Conservation (phyloP, 768 basidiomycete genomes). For the Hysterangium stoloniferum region DNA sequence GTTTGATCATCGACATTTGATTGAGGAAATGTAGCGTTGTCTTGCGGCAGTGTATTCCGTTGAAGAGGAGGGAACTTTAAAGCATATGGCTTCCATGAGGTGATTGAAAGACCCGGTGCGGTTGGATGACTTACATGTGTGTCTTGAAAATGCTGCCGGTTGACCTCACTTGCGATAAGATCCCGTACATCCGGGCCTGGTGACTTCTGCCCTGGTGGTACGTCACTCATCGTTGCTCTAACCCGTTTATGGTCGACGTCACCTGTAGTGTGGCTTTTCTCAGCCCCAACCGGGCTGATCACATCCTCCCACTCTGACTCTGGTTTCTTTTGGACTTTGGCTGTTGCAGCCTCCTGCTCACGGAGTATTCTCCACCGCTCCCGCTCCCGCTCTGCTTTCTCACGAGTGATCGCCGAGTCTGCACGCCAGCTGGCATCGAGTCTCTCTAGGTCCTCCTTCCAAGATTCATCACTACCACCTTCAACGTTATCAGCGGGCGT, state of each 20-base stretch:
- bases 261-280: no score
- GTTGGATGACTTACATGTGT: no score
- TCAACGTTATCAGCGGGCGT: not conserved
- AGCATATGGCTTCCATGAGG: no score
- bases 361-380: slow-evolving; percentile 65
- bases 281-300: not conserved
- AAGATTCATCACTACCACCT: slow-evolving; percentile 32
- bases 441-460: slow-evolving; percentile 63
- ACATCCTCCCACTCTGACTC: slow-evolving; percentile 24
- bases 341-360: slow-evolving; percentile 33
- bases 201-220: slow-evolving; percentile 13
- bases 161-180: slow-evolving; percentile 31
- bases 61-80: not conserved
- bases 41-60: slow-evolving; percentile 16
- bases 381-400: slow-evolving; percentile 69
- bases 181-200: slow-evolving; percentile 36
- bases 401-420: slow-evolving; percentile 61
- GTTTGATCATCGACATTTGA: slow-evolving; percentile 31
- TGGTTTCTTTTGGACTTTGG: slow-evolving; percentile 13
- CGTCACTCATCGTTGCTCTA: slow-evolving; percentile 14
- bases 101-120: slow-evolving; percentile 1
- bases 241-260: no score
- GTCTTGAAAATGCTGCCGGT: no score
- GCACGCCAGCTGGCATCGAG: slow-evolving; percentile 66
- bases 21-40: not conserved